Conservation (phyloP, 2,329 filamentous ascomycete species). For the Lasiodiplodia citricola region DNA sequence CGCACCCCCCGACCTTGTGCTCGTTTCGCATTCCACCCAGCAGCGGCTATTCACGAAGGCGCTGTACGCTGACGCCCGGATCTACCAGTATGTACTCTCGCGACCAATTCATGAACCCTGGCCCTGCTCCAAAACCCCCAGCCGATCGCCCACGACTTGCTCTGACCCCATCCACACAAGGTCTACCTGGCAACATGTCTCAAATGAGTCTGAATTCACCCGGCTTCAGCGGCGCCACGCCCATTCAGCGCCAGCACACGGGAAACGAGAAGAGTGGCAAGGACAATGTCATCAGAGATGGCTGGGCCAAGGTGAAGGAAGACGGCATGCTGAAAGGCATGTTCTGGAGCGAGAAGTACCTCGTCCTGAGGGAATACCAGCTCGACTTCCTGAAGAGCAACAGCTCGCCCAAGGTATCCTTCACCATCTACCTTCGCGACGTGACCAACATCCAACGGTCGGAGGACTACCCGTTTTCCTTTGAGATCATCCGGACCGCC, state of each 20-base stretch:
- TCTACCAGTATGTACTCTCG: constrained; percentile 62
- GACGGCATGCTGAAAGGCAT: constrained; percentile 82
- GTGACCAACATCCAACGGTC: constrained; percentile 90
- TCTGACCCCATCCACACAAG: constrained; percentile 74
- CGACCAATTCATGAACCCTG: constrained; percentile 91
- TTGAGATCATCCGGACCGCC: constrained; percentile 83
- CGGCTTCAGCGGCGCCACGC: constrained; percentile 40
- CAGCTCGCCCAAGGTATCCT: constrained; percentile 78
- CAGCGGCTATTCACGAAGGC: background rate
- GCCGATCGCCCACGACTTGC: constrained; percentile 81
- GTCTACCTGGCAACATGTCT: constrained; percentile 77
- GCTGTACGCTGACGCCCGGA: background rate
- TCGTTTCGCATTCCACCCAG: background rate
- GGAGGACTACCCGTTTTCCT: constrained; percentile 87
- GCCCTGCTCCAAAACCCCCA: constrained; percentile 89
- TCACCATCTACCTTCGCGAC: constrained; percentile 83
- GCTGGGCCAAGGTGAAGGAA: constrained; percentile 87
- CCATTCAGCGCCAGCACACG: constrained; percentile 44
- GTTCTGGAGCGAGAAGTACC: constrained; percentile 87
- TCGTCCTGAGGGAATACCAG: constrained; percentile 89
- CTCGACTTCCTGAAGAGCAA: constrained; percentile 95
- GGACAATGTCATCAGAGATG: constrained; percentile 60
- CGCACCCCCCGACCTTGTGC: background rate
- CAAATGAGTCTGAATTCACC: constrained; percentile 76
- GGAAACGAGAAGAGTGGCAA: constrained; percentile 48